Percentiles rank a stretch among this genome's conserved stretches.
Conservation (phyloP, 148 eudicot genomes). For the Vaccinium corymbosum region DNA sequence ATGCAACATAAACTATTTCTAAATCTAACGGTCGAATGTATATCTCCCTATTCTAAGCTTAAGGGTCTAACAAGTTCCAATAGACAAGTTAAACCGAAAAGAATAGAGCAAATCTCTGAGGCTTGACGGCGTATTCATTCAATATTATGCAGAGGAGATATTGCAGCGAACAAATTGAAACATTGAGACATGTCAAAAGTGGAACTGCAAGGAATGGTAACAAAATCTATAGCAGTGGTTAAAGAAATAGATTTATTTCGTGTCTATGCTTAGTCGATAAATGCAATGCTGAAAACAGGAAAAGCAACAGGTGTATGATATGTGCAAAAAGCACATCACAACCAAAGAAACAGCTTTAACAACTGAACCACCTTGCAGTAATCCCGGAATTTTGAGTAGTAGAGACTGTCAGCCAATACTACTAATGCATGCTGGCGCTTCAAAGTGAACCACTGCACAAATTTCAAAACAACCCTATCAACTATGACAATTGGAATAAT, state of each 20-base stretch:
- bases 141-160: not conserved
- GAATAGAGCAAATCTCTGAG: not conserved
- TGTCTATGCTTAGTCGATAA: not conserved
- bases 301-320: slow-evolving; percentile 8
- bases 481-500: slow-evolving; percentile 5
- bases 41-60: not conserved
- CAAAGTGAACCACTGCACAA: slow-evolving; percentile 95
- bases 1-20: not conserved
- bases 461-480: slow-evolving; percentile 9
- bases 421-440: slow-evolving; percentile 90
- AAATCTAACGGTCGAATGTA: not conserved
- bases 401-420: slow-evolving; percentile 73
- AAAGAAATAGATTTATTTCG: not conserved
- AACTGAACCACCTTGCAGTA: slow-evolving; percentile 66
- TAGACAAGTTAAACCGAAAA: not conserved
- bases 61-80: not conserved
- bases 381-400: slow-evolving; percentile 70
- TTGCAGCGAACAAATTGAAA: not conserved
- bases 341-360: not conserved
- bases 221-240: not conserved
- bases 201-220: not conserved
- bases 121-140: not conserved
- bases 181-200: not conserved
- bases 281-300: not conserved
- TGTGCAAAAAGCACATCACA: not conserved